Percentiles rank a stretch among this genome's conserved stretches.
phyloP scores from a whole-genome alignment of 2,329 filamentous ascomycete genomes.

The Diplodia seriata region DNA sequence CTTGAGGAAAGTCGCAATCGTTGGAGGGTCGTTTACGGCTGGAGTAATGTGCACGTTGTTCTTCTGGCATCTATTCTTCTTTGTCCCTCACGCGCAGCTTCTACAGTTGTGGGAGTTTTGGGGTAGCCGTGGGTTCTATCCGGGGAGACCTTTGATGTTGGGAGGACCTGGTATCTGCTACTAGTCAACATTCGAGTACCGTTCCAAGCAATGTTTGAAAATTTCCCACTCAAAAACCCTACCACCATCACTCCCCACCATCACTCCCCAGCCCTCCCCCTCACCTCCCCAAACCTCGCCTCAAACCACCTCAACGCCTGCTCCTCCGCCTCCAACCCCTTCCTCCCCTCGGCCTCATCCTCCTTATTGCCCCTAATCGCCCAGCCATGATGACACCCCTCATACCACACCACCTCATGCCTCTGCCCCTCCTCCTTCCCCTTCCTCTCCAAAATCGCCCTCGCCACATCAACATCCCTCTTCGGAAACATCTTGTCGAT shows the following conservation, averaged over 20 bases:
- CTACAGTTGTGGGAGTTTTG: not conserved
- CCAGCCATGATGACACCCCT: constrained; percentile 48
- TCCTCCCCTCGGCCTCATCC: constrained; percentile 39
- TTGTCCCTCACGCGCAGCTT: not conserved
- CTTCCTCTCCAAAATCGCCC: constrained; percentile 40
- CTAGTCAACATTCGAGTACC: too few species aligned
- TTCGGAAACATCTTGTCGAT: constrained; percentile 39
- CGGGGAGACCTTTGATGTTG: not conserved
- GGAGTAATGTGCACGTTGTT: not conserved
- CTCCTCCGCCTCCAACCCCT: constrained; percentile 47
- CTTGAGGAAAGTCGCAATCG: not conserved
- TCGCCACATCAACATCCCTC: constrained; percentile 43
- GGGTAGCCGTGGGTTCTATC: not conserved
- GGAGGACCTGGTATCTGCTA: too few species aligned
- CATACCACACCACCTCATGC: constrained; percentile 48
- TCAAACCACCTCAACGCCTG: constrained; percentile 50
- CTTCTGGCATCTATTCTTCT: constrained; percentile 2
- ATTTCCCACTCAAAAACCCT: too few species aligned
- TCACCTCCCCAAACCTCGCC: constrained; percentile 41
- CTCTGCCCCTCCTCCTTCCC: constrained; percentile 41
- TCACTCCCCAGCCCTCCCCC: too few species aligned
- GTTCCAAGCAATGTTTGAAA: too few species aligned
- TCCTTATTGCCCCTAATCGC: constrained; percentile 46
- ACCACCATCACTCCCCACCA: too few species aligned
- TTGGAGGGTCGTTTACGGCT: not conserved